Evolutionary conservation across 371 early-diverging fungal genomes (phyloP), one percentile per base, ranked within the genome.

Genomic region (Saksenaea vasiformis): DNA sequence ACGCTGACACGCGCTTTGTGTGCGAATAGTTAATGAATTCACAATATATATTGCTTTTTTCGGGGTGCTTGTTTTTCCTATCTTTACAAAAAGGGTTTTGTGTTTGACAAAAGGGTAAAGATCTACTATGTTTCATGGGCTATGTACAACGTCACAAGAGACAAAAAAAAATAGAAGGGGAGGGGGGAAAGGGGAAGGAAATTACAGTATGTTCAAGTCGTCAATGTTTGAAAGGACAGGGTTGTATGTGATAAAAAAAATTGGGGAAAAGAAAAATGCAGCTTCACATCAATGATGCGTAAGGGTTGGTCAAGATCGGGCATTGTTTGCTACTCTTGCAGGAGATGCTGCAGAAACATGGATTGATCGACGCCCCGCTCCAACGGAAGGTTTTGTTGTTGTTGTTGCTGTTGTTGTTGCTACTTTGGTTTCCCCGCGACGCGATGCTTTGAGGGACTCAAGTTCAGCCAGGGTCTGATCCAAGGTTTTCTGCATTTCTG

Each of bases 391-490:
- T 58, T 26, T 27, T 17, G 11, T 22, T 10, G 60, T 17, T 27
- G 47, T 4, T 3, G 44, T 0, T 59, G 60, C 11, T 59, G 39
- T 3, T n/a, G 3, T 59, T 13, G 44, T 38, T 38, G 31, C 26
- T 37, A n/a, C n/a, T 41, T 13, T 41, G 43, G 43, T 17, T 41
- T 41, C 14, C 43, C 43, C 43, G 14, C 31, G 43, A 14, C 43
- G 19, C 5, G 43, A 41, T 17, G 14, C n/a, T 41, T 41, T 54
- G 15, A 55, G 62, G 10, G 31, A n/a, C 11, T 55, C 37, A 14
- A 62, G 54, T 28, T 62, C 62, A 8, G 34, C 51, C 44, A 60
- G 37, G 17, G 61, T 31, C 9, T 22, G 51, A 43, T 62, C 56
- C 14, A 62, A 39, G 35, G 38, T 39, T 5, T 19, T 54, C 22